Evolutionary conservation across 441 rosid species (phyloP).

Genomic region (Syzygium malaccense): DNA sequence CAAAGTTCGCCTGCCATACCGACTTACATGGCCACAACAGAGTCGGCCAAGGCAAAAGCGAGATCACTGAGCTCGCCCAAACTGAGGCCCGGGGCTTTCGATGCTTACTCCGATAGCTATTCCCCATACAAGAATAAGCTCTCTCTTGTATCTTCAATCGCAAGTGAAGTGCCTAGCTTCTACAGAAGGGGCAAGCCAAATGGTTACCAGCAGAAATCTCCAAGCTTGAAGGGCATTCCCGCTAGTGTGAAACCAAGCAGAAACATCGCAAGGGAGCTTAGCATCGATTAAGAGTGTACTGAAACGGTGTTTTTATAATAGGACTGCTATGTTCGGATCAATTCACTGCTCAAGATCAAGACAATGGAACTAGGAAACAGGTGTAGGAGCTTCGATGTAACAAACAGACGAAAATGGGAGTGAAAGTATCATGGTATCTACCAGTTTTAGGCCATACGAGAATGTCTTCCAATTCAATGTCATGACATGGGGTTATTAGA

Average conservation of each 20-base stretch:
- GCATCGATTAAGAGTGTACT: constrained; percentile 43
- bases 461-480: background rate
- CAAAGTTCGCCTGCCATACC: constrained; percentile 37
- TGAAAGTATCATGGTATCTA: background rate
- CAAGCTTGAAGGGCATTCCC: constrained; percentile 55
- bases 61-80: constrained; percentile 79
- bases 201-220: constrained; percentile 65
- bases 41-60: constrained; percentile 76
- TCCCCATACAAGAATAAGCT: constrained; percentile 72
- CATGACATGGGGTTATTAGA: background rate
- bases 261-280: constrained; percentile 37
- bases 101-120: constrained; percentile 67
- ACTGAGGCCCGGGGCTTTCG: constrained; percentile 51
- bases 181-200: constrained; percentile 29
- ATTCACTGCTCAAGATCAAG: background rate
- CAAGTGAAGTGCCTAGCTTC: constrained; percentile 34
- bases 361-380: background rate
- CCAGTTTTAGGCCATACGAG: background rate
- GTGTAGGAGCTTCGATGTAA: background rate
- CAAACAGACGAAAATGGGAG: background rate
- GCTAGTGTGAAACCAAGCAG: constrained; percentile 42
- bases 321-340: background rate
- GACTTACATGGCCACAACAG: constrained; percentile 87
- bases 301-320: constrained; percentile 14
- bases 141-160: constrained; percentile 28